Percentiles rank a stretch among this genome's conserved stretches.
Evolutionary conservation across 352 stramenopile genomes (phyloP).

Genomic region (Phytophthora ohioensis): DNA sequence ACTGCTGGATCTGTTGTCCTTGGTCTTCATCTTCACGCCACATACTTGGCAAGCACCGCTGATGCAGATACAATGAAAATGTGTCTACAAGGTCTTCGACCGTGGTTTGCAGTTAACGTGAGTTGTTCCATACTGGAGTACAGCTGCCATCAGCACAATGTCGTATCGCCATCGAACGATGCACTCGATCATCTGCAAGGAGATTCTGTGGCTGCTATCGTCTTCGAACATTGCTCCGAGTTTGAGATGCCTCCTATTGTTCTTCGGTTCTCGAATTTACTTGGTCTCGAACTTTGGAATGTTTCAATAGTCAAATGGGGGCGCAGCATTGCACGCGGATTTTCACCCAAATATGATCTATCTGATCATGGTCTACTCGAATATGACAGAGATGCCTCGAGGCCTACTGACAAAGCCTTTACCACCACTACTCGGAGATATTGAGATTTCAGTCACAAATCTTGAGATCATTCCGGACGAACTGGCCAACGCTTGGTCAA

Average conservation of each 20-base stretch:
- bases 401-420: conserved; percentile 41
- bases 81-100: conserved; percentile 43
- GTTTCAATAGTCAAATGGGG: conserved; percentile 54
- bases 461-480: conserved; percentile 36
- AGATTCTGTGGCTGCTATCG: conserved; percentile 31
- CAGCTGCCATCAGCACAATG: conserved; percentile 38
- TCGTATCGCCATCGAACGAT: conserved; percentile 13
- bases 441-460: conserved; percentile 58
- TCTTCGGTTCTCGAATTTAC: conserved; percentile 48
- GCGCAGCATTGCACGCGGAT: conserved; percentile 39
- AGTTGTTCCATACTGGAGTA: conserved; percentile 50
- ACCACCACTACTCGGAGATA: conserved; percentile 51
- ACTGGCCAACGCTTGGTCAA: conserved; percentile 34
- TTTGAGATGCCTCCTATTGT: conserved; percentile 52
- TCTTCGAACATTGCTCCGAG: conserved; percentile 55
- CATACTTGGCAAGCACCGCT: conserved; percentile 1
- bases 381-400: conserved; percentile 57
- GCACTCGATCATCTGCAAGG: conserved; percentile 37
- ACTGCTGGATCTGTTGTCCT: conserved; percentile 18
- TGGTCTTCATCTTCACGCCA: conserved; percentile 25
- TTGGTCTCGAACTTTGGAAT: conserved; percentile 68
- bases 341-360: conserved; percentile 46
- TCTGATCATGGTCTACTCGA: conserved; percentile 53
- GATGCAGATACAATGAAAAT: conserved; percentile 20
- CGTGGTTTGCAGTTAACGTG: conserved; percentile 54